A percentile compares a stretch with the other conserved stretches of the same genome.
Conservation (phyloP, 148 eudicot genomes). For the Rhododendron williamsianum region DNA sequence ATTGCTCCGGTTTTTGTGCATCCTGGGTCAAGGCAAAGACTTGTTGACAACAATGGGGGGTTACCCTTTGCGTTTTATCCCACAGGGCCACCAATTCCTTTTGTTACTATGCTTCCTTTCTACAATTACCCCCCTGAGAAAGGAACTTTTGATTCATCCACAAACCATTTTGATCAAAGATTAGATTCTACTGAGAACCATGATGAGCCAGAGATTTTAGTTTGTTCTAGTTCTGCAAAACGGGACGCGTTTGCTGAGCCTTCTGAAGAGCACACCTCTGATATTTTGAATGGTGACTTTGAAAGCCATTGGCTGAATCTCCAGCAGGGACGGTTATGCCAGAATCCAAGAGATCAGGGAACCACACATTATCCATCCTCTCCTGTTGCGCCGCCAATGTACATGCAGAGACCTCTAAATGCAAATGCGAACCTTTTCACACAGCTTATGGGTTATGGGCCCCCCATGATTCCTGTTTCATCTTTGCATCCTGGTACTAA, state of each 20-base stretch:
- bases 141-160: slow-evolving; percentile 13
- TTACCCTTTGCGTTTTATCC: slow-evolving; percentile 39
- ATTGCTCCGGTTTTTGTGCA: slow-evolving; percentile 25
- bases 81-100: slow-evolving; percentile 41
- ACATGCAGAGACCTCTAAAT: slow-evolving; percentile 28
- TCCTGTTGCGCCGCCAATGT: slow-evolving; percentile 28
- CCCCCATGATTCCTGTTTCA: slow-evolving; percentile 33
- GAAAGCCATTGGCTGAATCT: slow-evolving; percentile 51
- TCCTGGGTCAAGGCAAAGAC: slow-evolving; percentile 32
- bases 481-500: slow-evolving; percentile 29
- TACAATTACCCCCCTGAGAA: slow-evolving; percentile 27
- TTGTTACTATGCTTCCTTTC: slow-evolving; percentile 41
- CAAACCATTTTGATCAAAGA: slow-evolving; percentile 8
- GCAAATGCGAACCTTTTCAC: slow-evolving; percentile 20
- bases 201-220: slow-evolving; percentile 18
- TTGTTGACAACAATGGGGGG: slow-evolving; percentile 26
- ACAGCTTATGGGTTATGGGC: slow-evolving; percentile 28
- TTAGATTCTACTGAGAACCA: slow-evolving; percentile 19
- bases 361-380: slow-evolving; percentile 29
- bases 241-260: slow-evolving; percentile 18
- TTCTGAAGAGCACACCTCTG: slow-evolving; percentile 31
- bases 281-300: slow-evolving; percentile 51
- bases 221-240: slow-evolving; percentile 14
- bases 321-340: slow-evolving; percentile 52
- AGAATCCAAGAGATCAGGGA: slow-evolving; percentile 28